Evolutionary conservation across 257 asterid species (phyloP).

Genomic region (Nicotiana knightiana): DNA sequence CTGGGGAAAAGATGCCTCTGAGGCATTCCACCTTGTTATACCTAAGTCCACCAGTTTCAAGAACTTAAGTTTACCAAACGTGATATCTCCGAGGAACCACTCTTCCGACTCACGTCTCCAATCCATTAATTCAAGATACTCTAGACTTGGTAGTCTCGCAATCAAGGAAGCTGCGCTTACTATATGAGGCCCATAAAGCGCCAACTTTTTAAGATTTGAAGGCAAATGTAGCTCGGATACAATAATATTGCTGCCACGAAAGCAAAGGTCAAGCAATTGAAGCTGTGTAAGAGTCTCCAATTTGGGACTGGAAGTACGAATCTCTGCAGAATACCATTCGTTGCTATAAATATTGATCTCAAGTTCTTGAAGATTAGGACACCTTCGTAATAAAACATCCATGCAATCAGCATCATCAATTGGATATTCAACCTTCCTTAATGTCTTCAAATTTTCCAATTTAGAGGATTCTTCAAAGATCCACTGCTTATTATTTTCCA

Average conservation of each 20-base stretch:
- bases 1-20: not conserved
- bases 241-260: fast-evolving
- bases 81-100: not conserved
- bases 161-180: not conserved
- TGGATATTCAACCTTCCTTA: not conserved
- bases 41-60: not conserved
- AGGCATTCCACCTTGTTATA: not conserved
- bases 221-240: not conserved
- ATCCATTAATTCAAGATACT: not conserved
- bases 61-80: not conserved
- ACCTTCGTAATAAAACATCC: not conserved
- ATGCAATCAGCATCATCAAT: not conserved
- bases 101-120: not conserved
- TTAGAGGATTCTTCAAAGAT: not conserved
- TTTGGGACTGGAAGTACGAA: not conserved
- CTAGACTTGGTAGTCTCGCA: not conserved
- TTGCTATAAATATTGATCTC: not conserved
- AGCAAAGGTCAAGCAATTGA: not conserved
- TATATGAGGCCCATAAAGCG: not conserved
- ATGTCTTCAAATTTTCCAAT: not conserved
- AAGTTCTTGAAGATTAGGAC: not conserved
- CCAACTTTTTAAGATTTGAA: not conserved
- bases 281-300: not conserved
- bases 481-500: not conserved
- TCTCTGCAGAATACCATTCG: too few species aligned